Base-by-base conservation (phyloP, 306 rosid species). In the Medicago arabica region DNA sequence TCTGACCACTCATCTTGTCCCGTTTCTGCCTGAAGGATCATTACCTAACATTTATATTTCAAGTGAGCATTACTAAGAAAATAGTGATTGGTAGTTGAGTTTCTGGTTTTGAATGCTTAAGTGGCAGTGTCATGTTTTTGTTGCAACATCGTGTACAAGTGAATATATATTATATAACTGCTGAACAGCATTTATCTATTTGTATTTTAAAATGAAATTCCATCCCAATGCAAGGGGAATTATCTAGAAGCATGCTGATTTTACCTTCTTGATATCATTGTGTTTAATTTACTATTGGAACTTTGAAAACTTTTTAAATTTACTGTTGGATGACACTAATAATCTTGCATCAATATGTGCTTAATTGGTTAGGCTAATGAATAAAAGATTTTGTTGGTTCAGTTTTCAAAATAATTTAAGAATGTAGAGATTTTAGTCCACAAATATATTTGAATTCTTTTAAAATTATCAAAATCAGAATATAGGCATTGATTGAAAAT, bases 81-180 rank as follows among this genome's bases (percentile, higher is more conserved):
- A 59, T 64, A 71, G 64, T 76, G 58, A 57, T 70, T 69, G 46
- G 46, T 75, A 51, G 77, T 63, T 65, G 46, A 44, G 34, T 57
- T 57, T 71, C 62, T 82, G 75, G 71, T 57, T 72, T 55, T 72
- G 57, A 70, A 19, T 76, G 68, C 10, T 21, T 66, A 31, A 43
- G n/a, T 49, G 75, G 54, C 31, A 61, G 19, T 0, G 28, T 44
- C 44, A 10, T 75, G 47, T 69, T 25, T 57, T 69, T 75, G 60
- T 31, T 61, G 9, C 69, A 19, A 63, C 43, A 34, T 16, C 4
- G 40, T 62, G 14, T 55, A 54, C 63, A 73, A 67, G 47, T 19
- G 64, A 57, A 73, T 44, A 58, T 40, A 62, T 47, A 17, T 50
- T 57, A 58, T 58, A 19, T 39, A 12, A 39, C 9, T 41, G 44